Evolutionary conservation across 2,329 filamentous ascomycete genomes (phyloP).

Genomic region (Hortaea sp.): DNA sequence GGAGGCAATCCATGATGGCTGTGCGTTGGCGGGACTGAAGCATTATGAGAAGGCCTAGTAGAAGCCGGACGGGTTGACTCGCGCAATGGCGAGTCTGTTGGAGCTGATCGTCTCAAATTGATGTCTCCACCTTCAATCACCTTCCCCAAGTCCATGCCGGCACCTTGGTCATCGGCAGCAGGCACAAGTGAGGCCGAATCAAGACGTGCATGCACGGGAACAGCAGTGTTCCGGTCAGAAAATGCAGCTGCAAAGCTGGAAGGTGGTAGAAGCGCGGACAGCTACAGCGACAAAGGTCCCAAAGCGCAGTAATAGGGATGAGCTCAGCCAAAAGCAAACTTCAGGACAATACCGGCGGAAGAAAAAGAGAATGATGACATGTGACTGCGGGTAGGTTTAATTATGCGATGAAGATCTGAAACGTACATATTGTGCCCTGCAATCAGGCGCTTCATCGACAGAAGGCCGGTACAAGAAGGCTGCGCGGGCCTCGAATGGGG

Average conservation of each 20-base stretch:
- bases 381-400: background rate
- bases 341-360: background rate
- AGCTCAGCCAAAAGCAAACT: background rate
- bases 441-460: background rate
- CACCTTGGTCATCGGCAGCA: background rate
- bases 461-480: background rate
- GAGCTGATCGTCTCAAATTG: background rate
- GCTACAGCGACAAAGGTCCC: too few species aligned
- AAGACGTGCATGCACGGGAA: background rate
- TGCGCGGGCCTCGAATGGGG: background rate
- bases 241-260: background rate
- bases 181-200: background rate
- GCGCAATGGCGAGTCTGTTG: background rate
- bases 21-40: background rate
- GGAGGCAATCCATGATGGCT: background rate
- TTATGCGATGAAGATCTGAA: background rate
- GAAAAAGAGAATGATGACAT: background rate
- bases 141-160: constrained; percentile 5
- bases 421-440: background rate
- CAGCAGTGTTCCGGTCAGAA: background rate
- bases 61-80: background rate
- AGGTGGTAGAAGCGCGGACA: background rate
- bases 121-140: constrained; percentile 2
- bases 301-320: too few species aligned
- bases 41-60: background rate